Base-by-base conservation (phyloP, 805 yeast genomes). In the Lachancea kluyveri region DNA sequence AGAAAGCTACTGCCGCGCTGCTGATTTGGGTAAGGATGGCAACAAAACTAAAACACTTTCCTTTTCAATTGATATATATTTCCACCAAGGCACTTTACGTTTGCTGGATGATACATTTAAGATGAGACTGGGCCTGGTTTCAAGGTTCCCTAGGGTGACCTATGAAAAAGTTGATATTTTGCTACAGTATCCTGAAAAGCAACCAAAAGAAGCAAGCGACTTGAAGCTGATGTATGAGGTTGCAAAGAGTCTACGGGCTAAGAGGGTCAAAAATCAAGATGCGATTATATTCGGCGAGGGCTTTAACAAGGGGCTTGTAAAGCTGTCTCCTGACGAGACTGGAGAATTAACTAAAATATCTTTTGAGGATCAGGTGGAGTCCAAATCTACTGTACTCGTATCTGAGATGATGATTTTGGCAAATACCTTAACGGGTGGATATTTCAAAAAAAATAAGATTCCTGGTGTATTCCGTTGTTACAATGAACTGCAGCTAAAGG, bases 381-480 rank as follows among this genome's bases (percentile, higher is more conserved):
- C 75, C 0, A 59, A 64, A 21, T 77, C 95, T 0, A 75, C 73
- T 23, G 47, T 64, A 2, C 62, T 90, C 16, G 96, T 90, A 2
- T 70, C 90, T 1, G 94, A 90, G 51, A 54, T 82, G 29, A 90
- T 90, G 98, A 70, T 88, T 15, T 59, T 73, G 26, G 86, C 92
- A 1, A 87, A 86, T 51, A 60, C 68, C n/a, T 57, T 78, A 3
- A 65, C 76, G 2, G 81, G 81, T 1, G 37, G 53, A 2, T 68
- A 64, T 43, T 70, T 79, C 10, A 25, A 41, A 2, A 41, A 52
- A 4, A 57, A 70, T 24, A 45, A 58, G 0, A 66, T 76, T 7
- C 76, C 79, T 2, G 74, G 77, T 8, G 60, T 82, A 1, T 56
- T 35, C 21, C 45, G 57, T 25, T 42, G 49, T 8, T 78, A 65